Evolutionary conservation across 257 asterid genomes (phyloP).

Genomic region (Catharanthus roseus): DNA sequence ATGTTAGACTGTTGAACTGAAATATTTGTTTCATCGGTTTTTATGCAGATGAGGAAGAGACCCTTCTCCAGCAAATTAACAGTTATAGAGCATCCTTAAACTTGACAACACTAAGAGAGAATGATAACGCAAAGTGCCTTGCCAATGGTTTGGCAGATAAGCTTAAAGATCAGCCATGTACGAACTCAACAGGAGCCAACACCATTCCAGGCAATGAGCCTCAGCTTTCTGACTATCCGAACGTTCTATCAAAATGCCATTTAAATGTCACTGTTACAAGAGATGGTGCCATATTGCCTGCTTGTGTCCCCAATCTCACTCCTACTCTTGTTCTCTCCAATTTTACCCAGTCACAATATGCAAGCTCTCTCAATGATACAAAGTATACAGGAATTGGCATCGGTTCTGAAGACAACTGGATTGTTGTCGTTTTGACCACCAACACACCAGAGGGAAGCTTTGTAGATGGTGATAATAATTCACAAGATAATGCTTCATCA

Average conservation of each 20-base stretch:
- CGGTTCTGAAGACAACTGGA: slow-evolving; percentile 61
- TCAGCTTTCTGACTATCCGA: slow-evolving; percentile 52
- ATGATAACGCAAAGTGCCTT: slow-evolving; percentile 78
- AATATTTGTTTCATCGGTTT: neutral
- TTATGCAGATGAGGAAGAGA: slow-evolving; percentile 70
- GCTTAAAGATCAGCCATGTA: slow-evolving; percentile 67
- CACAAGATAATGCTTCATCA: neutral
- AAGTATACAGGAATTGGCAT: slow-evolving; percentile 67
- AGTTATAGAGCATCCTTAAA: slow-evolving; percentile 62
- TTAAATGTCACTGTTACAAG: slow-evolving; percentile 71
- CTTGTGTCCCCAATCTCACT: slow-evolving; percentile 71
- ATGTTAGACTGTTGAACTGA: neutral
- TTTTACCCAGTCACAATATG: slow-evolving; percentile 60
- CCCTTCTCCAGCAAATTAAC: slow-evolving; percentile 62
- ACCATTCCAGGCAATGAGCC: slow-evolving; percentile 81
- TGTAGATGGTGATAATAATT: slow-evolving; percentile 12
- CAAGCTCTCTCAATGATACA: slow-evolving; percentile 49
- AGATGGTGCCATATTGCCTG: slow-evolving; percentile 78
- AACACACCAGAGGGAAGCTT: slow-evolving; percentile 63
- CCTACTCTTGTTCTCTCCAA: slow-evolving; percentile 55
- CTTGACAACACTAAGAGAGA: slow-evolving; percentile 53
- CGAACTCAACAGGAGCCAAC: slow-evolving; percentile 74
- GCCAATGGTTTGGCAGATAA: slow-evolving; percentile 65
- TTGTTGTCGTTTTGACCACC: slow-evolving; percentile 71
- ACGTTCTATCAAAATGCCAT: slow-evolving; percentile 51